These are phyloP conservation scores for Globisporangium ultimum DNA, from an alignment of 352 stramenopile genomes.

Conservation along the genomic window DNA sequence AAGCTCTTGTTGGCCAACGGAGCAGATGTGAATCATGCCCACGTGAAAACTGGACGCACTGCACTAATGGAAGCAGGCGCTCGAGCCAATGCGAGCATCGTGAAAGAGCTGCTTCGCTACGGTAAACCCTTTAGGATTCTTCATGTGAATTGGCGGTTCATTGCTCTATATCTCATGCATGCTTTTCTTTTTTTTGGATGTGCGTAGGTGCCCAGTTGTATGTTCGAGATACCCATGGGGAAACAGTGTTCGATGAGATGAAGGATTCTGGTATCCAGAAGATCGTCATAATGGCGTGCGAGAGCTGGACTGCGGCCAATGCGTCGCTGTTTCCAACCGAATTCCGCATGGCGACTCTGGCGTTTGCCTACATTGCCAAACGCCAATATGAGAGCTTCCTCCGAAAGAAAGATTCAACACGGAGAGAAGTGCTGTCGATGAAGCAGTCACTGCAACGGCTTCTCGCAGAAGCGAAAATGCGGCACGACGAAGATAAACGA, in stretches of 20 bases:
- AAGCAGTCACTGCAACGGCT: slow-evolving; percentile 35
- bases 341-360: slow-evolving; percentile 33
- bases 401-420: slow-evolving; percentile 15
- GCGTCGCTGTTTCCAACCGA: slow-evolving; percentile 43
- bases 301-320: slow-evolving; percentile 30
- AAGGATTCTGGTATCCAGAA: slow-evolving; percentile 26
- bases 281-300: slow-evolving; percentile 30
- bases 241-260: slow-evolving; percentile 44
- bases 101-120: slow-evolving; percentile 58
- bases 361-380: slow-evolving; percentile 36
- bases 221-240: slow-evolving; percentile 37
- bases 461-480: slow-evolving; percentile 47
- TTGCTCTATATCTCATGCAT: neutral
- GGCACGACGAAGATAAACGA: slow-evolving; percentile 37
- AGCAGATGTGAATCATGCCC: slow-evolving; percentile 47
- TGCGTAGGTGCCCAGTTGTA: slow-evolving; percentile 37
- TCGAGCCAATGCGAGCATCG: slow-evolving; percentile 28
- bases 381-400: slow-evolving; percentile 23
- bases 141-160: neutral
- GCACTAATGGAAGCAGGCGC: slow-evolving; percentile 60
- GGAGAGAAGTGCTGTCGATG: slow-evolving; percentile 25
- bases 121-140: slow-evolving; percentile 19
- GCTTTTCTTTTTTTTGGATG: neutral
- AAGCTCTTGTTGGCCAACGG: slow-evolving; percentile 37
- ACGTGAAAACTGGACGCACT: slow-evolving; percentile 53